phyloP scores from a whole-genome alignment of 768 basidiomycete species.

The Mrakia gelida region DNA sequence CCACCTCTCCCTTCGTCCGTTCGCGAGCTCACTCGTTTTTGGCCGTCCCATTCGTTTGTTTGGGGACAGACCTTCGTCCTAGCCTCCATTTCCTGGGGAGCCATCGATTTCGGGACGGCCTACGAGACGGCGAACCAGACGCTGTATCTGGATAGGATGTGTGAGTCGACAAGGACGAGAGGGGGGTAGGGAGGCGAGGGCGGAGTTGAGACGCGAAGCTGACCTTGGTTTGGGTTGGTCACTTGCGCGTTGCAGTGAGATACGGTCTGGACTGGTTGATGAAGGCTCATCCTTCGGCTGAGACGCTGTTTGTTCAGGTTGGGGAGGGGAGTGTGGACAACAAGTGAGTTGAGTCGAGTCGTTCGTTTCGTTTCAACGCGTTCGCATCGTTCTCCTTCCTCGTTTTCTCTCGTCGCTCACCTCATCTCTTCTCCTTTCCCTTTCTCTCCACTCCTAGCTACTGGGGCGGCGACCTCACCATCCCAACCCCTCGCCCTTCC shows the following conservation, averaged over 20 bases:
- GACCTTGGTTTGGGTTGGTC: constrained; percentile 67
- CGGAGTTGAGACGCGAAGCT: not conserved
- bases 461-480: constrained; percentile 77
- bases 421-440: not conserved
- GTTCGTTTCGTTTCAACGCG: too few species aligned
- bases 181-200: too few species aligned
- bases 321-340: constrained; percentile 52
- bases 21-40: too few species aligned
- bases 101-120: constrained; percentile 73
- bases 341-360: not conserved
- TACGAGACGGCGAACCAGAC: constrained; percentile 84
- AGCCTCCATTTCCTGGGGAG: constrained; percentile 87
- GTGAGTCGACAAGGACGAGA: not conserved
- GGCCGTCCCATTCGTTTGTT: too few species aligned
- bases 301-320: constrained; percentile 72
- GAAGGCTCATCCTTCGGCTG: constrained; percentile 73
- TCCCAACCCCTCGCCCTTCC: constrained; percentile 68
- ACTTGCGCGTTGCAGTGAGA: too few species aligned
- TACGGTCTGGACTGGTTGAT: constrained; percentile 67
- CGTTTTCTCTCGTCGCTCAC: too few species aligned
- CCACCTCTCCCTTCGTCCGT: not conserved
- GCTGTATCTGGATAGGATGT: constrained; percentile 81
- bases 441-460: constrained; percentile 52
- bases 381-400: not conserved
- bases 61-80: constrained; percentile 64